phyloP scores from a whole-genome alignment of 805 yeast genomes.

The Scheffersomyces ergatensis region DNA sequence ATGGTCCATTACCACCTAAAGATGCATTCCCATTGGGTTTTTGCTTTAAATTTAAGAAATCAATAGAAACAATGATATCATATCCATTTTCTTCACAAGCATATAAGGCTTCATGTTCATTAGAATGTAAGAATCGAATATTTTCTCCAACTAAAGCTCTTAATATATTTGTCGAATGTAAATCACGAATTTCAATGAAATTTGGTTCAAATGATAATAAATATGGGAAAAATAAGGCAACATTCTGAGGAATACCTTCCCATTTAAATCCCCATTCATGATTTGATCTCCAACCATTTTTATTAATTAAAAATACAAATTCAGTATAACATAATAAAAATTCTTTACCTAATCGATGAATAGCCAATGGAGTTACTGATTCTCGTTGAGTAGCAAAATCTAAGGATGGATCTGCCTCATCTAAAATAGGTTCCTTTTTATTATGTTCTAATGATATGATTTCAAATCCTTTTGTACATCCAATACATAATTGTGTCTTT shows the following conservation, averaged over 20 bases:
- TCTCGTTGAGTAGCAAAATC: conserved; percentile 89
- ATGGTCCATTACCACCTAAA: background rate
- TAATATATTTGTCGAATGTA: conserved; percentile 80
- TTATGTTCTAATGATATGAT: conserved; percentile 83
- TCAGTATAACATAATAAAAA: conserved; percentile 87
- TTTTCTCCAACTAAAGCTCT: conserved; percentile 92
- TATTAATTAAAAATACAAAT: conserved; percentile 90
- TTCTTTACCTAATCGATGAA: conserved; percentile 85
- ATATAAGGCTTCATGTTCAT: conserved; percentile 89
- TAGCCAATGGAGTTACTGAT: conserved; percentile 79
- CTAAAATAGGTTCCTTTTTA: conserved; percentile 83
- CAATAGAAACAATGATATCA: conserved; percentile 89
- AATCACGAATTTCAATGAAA: conserved; percentile 89
- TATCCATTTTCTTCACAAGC: conserved; percentile 89
- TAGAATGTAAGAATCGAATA: conserved; percentile 82
- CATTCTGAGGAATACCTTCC: conserved; percentile 94
- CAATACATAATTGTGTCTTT: conserved; percentile 86
- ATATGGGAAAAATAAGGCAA: conserved; percentile 93
- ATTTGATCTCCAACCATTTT: conserved; percentile 94
- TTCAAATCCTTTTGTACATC: conserved; percentile 96
- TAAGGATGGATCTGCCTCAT: conserved; percentile 97
- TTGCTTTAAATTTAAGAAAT: conserved; percentile 72
- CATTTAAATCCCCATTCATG: conserved; percentile 93
- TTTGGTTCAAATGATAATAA: conserved; percentile 84
- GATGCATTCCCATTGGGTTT: conserved; percentile 7